Evolutionary conservation across 139 green algal genomes (phyloP).

Genomic region (Chlorella vulgaris): DNA sequence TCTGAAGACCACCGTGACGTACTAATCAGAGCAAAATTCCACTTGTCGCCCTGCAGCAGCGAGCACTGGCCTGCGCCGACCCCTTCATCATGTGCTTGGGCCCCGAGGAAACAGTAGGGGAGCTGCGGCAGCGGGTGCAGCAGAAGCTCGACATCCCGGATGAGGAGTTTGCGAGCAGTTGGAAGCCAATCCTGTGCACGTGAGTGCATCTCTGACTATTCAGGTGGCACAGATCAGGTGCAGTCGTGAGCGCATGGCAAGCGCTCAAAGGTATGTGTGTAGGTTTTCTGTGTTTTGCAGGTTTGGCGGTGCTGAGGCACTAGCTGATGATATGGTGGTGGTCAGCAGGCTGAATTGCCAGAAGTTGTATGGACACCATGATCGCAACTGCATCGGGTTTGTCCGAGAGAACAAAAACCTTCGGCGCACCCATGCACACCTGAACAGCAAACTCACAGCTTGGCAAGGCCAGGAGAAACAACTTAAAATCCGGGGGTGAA

Average conservation of each 20-base stretch:
- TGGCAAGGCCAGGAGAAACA: slow-evolving; percentile 34
- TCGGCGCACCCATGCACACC: slow-evolving; percentile 46
- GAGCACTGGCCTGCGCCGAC: slow-evolving; percentile 80
- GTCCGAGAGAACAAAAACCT: slow-evolving; percentile 74
- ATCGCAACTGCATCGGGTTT: slow-evolving; percentile 72
- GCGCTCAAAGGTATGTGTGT: too few relatives aligned
- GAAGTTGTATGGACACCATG: slow-evolving; percentile 30
- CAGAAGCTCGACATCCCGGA: slow-evolving; percentile 73
- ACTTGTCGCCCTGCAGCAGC: slow-evolving; percentile 4
- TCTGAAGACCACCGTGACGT: background rate
- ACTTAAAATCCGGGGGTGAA: slow-evolving; percentile 28
- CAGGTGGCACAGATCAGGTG: too few relatives aligned
- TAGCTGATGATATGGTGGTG: slow-evolving; percentile 74
- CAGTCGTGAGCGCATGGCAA: too few relatives aligned
- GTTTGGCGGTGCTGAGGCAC: slow-evolving; percentile 51
- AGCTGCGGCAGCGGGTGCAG: slow-evolving; percentile 64
- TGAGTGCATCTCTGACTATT: slow-evolving; percentile 7
- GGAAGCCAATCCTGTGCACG: slow-evolving; percentile 70
- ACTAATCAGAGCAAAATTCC: background rate
- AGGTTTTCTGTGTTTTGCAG: too few relatives aligned
- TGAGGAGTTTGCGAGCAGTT: slow-evolving; percentile 84
- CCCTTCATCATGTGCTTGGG: slow-evolving; percentile 85
- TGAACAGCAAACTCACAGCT: background rate
- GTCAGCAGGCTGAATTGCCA: slow-evolving; percentile 27
- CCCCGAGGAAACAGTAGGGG: slow-evolving; percentile 75